phyloP scores from a whole-genome alignment of 208 protist genomes.

The Leptomonas pyrrhocoris region DNA sequence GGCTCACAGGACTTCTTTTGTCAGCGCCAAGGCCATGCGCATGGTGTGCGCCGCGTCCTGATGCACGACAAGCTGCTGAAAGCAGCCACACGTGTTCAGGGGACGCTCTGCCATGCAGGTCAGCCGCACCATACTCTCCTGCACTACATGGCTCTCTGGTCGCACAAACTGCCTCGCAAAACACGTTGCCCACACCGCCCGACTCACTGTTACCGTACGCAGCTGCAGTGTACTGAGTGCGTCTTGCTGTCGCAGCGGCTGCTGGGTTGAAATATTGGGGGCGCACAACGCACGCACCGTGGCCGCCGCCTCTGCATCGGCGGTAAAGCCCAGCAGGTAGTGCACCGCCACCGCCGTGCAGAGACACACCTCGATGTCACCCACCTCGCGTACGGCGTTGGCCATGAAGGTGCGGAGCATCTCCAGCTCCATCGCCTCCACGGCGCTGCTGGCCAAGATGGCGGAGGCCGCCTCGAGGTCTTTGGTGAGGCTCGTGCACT shows the following conservation, averaged over 20 bases:
- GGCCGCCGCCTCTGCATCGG: conserved; percentile 14
- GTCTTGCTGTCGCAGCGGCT: conserved; percentile 4
- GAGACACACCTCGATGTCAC: conserved; percentile 62
- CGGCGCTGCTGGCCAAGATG: conserved; percentile 14
- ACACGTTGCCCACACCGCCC: conserved; percentile 22
- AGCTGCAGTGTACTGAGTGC: conserved; percentile 9
- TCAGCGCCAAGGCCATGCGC: conserved; percentile 60
- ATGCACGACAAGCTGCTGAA: conserved; percentile 78
- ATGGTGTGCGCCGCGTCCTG: conserved; percentile 45
- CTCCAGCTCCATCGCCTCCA: conserved; percentile 40
- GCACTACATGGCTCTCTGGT: conserved; percentile 25
- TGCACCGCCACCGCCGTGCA: conserved; percentile 59
- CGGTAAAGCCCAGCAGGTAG: conserved; percentile 42
- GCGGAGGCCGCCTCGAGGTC: conserved; percentile 43
- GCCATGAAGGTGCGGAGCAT: conserved; percentile 41
- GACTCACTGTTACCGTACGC: conserved; percentile 27
- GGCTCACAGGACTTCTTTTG: conserved; percentile 71
- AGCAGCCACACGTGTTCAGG: conserved; percentile 64
- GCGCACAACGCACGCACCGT: conserved; percentile 32
- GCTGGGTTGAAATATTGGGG: conserved; percentile 15
- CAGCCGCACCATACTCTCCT: conserved; percentile 51
- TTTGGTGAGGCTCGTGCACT: conserved; percentile 41
- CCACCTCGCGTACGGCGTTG: conserved; percentile 50
- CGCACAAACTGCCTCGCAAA: conserved; percentile 33
- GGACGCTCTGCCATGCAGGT: conserved; percentile 83